Conservation (phyloP, 2,329 filamentous ascomycete genomes). For the Fusarium sp. region DNA sequence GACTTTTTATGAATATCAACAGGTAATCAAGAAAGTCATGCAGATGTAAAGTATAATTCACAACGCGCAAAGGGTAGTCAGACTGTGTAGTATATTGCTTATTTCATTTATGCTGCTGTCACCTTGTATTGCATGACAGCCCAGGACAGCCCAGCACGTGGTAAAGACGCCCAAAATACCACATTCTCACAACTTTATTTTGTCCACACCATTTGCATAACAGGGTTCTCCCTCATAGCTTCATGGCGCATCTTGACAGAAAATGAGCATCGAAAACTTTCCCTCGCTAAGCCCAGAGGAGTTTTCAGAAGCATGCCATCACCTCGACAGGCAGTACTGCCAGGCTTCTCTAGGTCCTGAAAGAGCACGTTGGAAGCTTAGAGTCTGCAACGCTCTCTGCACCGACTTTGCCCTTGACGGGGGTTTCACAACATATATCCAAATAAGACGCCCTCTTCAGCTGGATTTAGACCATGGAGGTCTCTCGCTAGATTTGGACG, state of each 20-base stretch:
- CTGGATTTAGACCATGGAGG: conserved; percentile 56
- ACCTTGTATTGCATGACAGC: too few species aligned
- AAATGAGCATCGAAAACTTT: conserved; percentile 63
- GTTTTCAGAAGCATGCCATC: conserved; percentile 73
- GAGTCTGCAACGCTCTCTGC: conserved; percentile 63
- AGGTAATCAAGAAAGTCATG: too few species aligned
- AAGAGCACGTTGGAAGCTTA: conserved; percentile 66
- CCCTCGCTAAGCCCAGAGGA: conserved; percentile 71
- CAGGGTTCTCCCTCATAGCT: not conserved
- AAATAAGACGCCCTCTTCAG: conserved; percentile 66
- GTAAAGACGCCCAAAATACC: not conserved
- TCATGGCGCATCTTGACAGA: not conserved
- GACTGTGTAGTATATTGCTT: too few species aligned
- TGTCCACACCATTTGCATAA: not conserved
- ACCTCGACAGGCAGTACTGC: conserved; percentile 68
- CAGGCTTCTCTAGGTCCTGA: conserved; percentile 66
- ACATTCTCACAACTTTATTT: not conserved
- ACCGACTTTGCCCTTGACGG: conserved; percentile 55
- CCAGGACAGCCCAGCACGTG: not conserved
- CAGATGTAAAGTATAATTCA: too few species aligned
- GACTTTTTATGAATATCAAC: too few species aligned
- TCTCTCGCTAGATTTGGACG: conserved; percentile 59
- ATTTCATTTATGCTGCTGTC: too few species aligned
- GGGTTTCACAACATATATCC: conserved; percentile 64
- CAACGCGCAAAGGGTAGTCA: too few species aligned